phyloP scores from a whole-genome alignment of 2,329 filamentous ascomycete species.

The Alternaria sp. region DNA sequence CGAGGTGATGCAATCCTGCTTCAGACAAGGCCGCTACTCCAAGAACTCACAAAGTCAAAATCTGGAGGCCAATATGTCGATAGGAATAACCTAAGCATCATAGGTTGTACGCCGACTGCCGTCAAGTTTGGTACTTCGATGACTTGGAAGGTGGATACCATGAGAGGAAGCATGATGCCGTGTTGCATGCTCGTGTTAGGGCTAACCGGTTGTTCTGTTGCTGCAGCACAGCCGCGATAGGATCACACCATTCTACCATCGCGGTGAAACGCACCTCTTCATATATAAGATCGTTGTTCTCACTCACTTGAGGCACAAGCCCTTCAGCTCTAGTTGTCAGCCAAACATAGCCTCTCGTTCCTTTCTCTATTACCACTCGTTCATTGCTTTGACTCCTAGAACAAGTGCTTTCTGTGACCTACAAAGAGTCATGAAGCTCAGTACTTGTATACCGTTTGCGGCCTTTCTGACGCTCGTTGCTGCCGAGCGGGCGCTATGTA shows the following conservation, averaged over 20 bases:
- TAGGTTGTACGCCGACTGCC: slow-evolving; percentile 3
- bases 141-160: slow-evolving; percentile 3
- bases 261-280: slow-evolving; percentile 3
- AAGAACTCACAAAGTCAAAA: not conserved
- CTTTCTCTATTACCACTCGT: slow-evolving; percentile 16
- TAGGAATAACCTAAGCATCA: not conserved
- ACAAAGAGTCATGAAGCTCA: slow-evolving; percentile 31
- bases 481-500: slow-evolving; percentile 29
- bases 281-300: slow-evolving; percentile 27
- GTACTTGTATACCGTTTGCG: slow-evolving; percentile 21
- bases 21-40: slow-evolving; percentile 1
- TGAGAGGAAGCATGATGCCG: slow-evolving; percentile 31
- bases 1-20: not conserved
- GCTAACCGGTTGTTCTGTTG: slow-evolving; percentile 18
- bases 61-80: not conserved
- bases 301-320: slow-evolving; percentile 1
- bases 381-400: slow-evolving; percentile 2
- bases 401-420: not conserved
- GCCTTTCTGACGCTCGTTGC: slow-evolving; percentile 17
- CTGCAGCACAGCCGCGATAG: slow-evolving; percentile 7
- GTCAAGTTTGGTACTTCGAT: slow-evolving; percentile 4
- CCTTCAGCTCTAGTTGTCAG: slow-evolving; percentile 17
- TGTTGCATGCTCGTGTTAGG: slow-evolving; percentile 29
- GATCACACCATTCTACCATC: slow-evolving; percentile 9
- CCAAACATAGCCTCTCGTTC: slow-evolving; percentile 26